A percentile compares a stretch with the other conserved stretches of the same genome.
Evolutionary conservation across 768 basidiomycete species (phyloP).

Genomic region (Boletus vermiculosoides): DNA sequence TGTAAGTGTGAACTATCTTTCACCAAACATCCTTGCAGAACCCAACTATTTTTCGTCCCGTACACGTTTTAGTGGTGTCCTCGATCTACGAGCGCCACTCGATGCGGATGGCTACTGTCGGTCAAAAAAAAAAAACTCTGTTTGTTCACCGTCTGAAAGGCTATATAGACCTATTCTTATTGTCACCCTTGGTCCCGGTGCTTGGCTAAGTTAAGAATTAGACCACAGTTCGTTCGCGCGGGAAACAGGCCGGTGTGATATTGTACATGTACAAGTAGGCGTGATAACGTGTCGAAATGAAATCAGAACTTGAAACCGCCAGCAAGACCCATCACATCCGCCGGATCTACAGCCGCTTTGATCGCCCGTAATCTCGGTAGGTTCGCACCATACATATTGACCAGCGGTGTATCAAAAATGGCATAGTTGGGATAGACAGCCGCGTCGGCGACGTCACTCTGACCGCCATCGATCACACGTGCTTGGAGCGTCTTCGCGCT

Average conservation of each 20-base stretch:
- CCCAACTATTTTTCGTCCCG: not conserved
- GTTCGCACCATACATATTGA: conserved; percentile 48
- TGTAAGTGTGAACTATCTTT: not conserved
- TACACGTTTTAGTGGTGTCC: too few relatives aligned
- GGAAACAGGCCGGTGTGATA: not conserved
- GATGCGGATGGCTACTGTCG: not conserved
- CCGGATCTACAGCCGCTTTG: conserved; percentile 50
- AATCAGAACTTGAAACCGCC: conserved; percentile 56
- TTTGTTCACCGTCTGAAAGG: not conserved
- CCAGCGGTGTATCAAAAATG: conserved; percentile 47
- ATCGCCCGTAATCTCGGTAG: conserved; percentile 36
- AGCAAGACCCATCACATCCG: conserved; percentile 59
- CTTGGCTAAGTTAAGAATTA: not conserved
- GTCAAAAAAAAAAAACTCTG: not conserved
- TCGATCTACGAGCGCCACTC: too few relatives aligned
- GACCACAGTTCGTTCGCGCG: not conserved
- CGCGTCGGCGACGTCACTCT: conserved; percentile 24
- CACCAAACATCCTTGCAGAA: not conserved
- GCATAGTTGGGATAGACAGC: conserved; percentile 60
- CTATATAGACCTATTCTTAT: not conserved
- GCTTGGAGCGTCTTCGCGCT: conserved; percentile 39
- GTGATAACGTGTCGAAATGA: not conserved
- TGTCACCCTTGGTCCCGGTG: not conserved
- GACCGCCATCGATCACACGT: conserved; percentile 40
- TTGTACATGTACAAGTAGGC: not conserved